A percentile compares a stretch with the other conserved stretches of the same genome.
These are phyloP conservation scores for Haplosporangium sp. DNA, from an alignment of 371 early-diverging fungal species.

Conservation along the genomic window DNA sequence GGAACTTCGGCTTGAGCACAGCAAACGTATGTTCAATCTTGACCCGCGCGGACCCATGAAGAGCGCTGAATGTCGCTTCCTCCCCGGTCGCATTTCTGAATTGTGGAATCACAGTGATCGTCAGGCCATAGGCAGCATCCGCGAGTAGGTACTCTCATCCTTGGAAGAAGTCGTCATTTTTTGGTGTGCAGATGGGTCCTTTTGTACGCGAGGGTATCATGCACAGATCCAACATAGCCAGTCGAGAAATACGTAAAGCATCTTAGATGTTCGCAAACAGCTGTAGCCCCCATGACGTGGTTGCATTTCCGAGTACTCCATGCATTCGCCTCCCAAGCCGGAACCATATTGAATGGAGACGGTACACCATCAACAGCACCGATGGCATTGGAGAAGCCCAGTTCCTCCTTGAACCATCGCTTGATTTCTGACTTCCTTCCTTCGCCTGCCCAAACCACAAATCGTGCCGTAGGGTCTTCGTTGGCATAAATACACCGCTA, in stretches of 20 bases:
- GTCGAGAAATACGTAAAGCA: slow-evolving; percentile 10
- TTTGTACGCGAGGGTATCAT: no score
- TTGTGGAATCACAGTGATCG: no score
- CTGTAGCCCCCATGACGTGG: slow-evolving; percentile 19
- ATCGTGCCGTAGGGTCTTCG: neutral
- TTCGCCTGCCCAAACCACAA: slow-evolving; percentile 15
- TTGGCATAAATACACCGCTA: slow-evolving; percentile 21
- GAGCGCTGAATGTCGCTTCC: no score
- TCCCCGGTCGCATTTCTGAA: no score
- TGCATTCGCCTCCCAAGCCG: neutral
- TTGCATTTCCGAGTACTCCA: slow-evolving; percentile 11
- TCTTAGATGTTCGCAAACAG: no score
- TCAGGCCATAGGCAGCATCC: no score
- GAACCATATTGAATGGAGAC: slow-evolving; percentile 2
- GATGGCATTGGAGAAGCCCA: slow-evolving; percentile 13
- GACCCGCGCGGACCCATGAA: no score
- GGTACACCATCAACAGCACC: slow-evolving; percentile 22
- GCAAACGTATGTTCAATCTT: no score
- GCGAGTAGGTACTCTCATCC: no score
- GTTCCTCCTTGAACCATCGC: slow-evolving; percentile 1
- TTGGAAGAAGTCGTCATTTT: no score
- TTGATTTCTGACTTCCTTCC: slow-evolving; percentile 7
- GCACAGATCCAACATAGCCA: slow-evolving; percentile 14
- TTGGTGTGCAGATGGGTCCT: no score
- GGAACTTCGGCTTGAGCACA: no score